A percentile compares a stretch with the other conserved stretches of the same genome.
These are phyloP conservation scores for Crithidia fasciculata DNA, from an alignment of 208 protist species.

Conservation along the genomic window DNA sequence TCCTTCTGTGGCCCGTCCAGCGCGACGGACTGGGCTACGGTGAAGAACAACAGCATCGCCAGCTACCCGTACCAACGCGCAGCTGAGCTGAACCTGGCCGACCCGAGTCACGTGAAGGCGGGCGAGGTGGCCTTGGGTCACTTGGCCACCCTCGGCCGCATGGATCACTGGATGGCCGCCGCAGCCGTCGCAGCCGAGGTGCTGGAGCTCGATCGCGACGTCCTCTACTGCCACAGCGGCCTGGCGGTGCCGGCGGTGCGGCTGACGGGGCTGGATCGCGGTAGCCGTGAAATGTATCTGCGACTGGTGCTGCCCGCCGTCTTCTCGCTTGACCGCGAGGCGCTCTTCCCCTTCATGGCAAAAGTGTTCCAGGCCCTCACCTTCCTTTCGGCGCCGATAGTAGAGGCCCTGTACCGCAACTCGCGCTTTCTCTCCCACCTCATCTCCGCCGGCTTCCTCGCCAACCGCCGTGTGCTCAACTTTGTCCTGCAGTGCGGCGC, in stretches of 20 bases:
- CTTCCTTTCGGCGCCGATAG: slow-evolving; percentile 13
- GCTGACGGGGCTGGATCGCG: slow-evolving; percentile 11
- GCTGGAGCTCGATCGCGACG: slow-evolving; percentile 29
- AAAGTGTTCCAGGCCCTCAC: slow-evolving; percentile 27
- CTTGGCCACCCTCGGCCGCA: slow-evolving; percentile 31
- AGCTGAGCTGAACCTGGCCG: slow-evolving; percentile 30
- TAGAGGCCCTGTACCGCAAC: slow-evolving; percentile 59
- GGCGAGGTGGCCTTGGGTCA: slow-evolving; percentile 36
- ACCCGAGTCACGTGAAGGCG: slow-evolving; percentile 24
- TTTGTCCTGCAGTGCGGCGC: slow-evolving; percentile 32
- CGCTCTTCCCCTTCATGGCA: slow-evolving; percentile 50
- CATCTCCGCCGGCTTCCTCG: slow-evolving; percentile 18
- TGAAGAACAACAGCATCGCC: slow-evolving; percentile 12
- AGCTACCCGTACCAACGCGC: slow-evolving; percentile 21
- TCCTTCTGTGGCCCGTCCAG: slow-evolving; percentile 1
- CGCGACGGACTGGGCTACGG: slow-evolving; percentile 7
- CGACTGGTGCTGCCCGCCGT: slow-evolving; percentile 46
- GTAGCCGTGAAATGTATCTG: slow-evolving; percentile 24
- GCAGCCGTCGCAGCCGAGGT: slow-evolving; percentile 31
- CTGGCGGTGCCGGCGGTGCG: slow-evolving; percentile 7
- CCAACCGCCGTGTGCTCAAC: slow-evolving; percentile 17
- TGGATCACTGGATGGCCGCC: slow-evolving; percentile 33
- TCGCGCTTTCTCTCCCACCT: slow-evolving; percentile 47
- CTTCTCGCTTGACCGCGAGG: slow-evolving; percentile 46
- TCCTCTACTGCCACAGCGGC: slow-evolving; percentile 12